A percentile compares a stretch with the other conserved stretches of the same genome.
Conservation (phyloP, 208 protist genomes). For the Trypanosoma avium region DNA sequence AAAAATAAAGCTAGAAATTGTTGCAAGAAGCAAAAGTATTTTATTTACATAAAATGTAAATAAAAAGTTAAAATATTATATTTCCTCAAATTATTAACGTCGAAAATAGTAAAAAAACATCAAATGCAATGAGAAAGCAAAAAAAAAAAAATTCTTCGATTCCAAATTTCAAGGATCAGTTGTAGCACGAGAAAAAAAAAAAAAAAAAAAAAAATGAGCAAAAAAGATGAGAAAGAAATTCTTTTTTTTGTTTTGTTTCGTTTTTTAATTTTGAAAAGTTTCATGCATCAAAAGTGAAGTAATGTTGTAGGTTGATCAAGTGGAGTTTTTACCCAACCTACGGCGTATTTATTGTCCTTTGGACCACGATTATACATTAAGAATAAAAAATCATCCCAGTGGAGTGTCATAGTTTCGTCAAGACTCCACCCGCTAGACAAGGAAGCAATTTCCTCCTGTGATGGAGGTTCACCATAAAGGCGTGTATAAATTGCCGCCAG, state of each 20-base stretch:
- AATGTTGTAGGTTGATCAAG: conserved; percentile 11
- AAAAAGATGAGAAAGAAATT: background rate
- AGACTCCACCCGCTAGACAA: conserved; percentile 41
- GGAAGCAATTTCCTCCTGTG: conserved; percentile 25
- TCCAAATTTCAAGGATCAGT: too few species aligned
- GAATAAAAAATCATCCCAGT: conserved; percentile 82
- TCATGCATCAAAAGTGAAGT: conserved; percentile 30
- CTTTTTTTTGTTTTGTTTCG: too few species aligned
- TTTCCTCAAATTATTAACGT: background rate
- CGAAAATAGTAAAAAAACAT: background rate
- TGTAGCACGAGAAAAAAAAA: too few species aligned
- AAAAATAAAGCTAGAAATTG: background rate
- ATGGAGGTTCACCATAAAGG: conserved; percentile 37
- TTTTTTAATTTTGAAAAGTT: too few species aligned
- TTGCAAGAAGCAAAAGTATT: background rate
- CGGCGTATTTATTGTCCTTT: conserved; percentile 14
- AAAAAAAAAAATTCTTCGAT: background rate
- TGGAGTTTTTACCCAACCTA: conserved; percentile 24
- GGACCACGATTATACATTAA: conserved; percentile 50
- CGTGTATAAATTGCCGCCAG: conserved; percentile 43
- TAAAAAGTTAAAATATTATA: too few species aligned
- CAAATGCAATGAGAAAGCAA: background rate
- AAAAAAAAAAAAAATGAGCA: background rate
- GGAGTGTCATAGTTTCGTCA: conserved; percentile 53
- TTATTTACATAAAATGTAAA: too few species aligned